Base-by-base conservation (phyloP, 495 filamentous ascomycete genomes). In the Staphylotrichum longicolle region DNA sequence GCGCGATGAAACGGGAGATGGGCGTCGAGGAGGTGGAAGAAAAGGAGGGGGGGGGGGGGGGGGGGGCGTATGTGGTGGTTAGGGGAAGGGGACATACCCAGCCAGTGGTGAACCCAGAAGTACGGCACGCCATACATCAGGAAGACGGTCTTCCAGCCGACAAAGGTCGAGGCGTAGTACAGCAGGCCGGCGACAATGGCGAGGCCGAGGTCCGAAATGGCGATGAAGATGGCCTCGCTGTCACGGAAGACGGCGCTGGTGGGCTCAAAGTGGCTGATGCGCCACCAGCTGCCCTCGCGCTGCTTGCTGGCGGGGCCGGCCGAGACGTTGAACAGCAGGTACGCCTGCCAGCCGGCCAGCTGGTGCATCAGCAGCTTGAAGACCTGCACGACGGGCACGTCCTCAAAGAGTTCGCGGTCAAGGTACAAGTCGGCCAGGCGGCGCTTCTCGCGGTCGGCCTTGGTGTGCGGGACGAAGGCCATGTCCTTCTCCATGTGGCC, bases 31-130 rank as follows among this genome's bases (percentile, higher is more conserved):
- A 7, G 37, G 5, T 39, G 5, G 37, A 39, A 39, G 37, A 1
- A 39, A 39, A 39, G 37, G 9, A 9, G 37, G 37, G 37, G 5
- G 37, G 6, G 5, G 37, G 2, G 2, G 2, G 2, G 20, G 20
- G 20, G 20, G 0, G 20, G 20, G 20, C 20, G 20, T 27, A 1
- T 27, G 20, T 27, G 20, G 20, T 27, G 20, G 20, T 27, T 1
- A 27, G 20, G 20, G 20, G 20, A 27, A 1, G 20, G 20, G 20
- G 20, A 78, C 85, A 75, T 84, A 88, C 86, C 86, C 50, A 91
- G 81, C 88, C 94, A 98, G 85, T 98, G 93, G 80, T 98, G 94
- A 35, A 98, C 94, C 93, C 93, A 97, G 59, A 97, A 79, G 75
- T 97, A 98, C 7, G 95, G 93, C 60, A 92, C 71, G 67, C 87